Conservation (phyloP, 2,329 filamentous ascomycete species). For the Trichoderma aggressivum region DNA sequence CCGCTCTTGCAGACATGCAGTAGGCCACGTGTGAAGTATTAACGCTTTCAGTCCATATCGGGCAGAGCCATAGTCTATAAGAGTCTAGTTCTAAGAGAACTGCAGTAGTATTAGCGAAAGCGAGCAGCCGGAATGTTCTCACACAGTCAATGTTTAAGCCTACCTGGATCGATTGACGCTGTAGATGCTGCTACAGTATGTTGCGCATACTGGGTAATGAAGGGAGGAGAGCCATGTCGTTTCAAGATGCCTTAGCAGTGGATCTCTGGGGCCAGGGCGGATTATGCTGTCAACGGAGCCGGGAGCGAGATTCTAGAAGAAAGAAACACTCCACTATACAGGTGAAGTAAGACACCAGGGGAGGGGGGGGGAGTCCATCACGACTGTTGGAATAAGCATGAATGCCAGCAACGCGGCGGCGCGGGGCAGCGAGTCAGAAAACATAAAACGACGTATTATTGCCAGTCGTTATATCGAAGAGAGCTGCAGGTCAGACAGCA, state of each 20-base stretch:
- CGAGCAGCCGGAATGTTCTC: neutral
- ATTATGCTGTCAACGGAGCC: slow-evolving; percentile 13
- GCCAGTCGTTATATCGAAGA: neutral
- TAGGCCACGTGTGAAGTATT: neutral
- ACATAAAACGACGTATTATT: neutral
- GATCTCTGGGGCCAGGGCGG: slow-evolving; percentile 20
- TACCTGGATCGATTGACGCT: neutral
- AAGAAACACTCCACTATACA: slow-evolving; percentile 3
- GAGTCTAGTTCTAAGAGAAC: neutral
- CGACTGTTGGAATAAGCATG: slow-evolving; percentile 6
- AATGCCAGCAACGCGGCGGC: slow-evolving; percentile 8
- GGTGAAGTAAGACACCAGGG: neutral
- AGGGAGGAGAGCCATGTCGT: slow-evolving; percentile 25
- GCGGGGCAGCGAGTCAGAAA: slow-evolving; percentile 12
- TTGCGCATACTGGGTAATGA: slow-evolving; percentile 5
- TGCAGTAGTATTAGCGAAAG: neutral
- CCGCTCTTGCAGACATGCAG: neutral
- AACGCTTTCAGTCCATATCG: neutral
- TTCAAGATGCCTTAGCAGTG: slow-evolving; percentile 23
- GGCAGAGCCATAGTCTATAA: neutral
- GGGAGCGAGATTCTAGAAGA: slow-evolving; percentile 11
- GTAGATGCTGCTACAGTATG: slow-evolving; percentile 19
- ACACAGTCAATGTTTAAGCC: neutral
- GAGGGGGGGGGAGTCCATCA: neutral
- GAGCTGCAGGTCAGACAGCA: slow-evolving; percentile 8